Conservation (phyloP, 2,329 filamentous ascomycete genomes). For the Pyrenophora tritici-repentis region DNA sequence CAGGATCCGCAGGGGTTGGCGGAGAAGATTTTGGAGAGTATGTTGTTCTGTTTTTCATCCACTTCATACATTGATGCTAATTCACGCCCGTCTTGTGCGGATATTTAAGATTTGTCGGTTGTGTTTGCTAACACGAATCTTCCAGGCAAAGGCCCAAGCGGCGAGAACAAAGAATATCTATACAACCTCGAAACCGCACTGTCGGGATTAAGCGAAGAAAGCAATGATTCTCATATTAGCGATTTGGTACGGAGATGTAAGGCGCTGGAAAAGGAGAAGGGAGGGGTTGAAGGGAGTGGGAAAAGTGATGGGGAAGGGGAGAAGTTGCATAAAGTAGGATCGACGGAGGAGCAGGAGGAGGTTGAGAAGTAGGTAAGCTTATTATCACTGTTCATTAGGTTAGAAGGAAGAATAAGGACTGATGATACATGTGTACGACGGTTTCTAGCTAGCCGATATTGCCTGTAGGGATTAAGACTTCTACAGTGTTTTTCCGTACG, state of each 20-base stretch:
- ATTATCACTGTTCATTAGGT: no score
- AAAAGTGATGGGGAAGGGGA: constrained; percentile 27
- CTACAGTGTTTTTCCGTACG: no score
- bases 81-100: no score
- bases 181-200: constrained; percentile 78
- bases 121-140: background rate
- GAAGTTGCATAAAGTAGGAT: constrained; percentile 52
- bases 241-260: constrained; percentile 78
- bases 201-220: constrained; percentile 72
- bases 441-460: no score
- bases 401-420: no score
- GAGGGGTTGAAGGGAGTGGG: constrained; percentile 22
- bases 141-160: constrained; percentile 70
- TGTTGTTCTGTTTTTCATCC: no score
- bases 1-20: constrained; percentile 80
- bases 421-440: no score
- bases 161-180: constrained; percentile 88
- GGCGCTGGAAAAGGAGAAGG: constrained; percentile 58
- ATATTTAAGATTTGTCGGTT: no score
- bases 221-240: constrained; percentile 80
- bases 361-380: constrained; percentile 53
- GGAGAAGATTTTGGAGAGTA: constrained; percentile 75
- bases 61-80: no score
- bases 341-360: constrained; percentile 65
- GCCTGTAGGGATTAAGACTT: no score